These are phyloP conservation scores for Solanum hybrid DNA, from an alignment of 305 asterid genomes.

Conservation along the genomic window DNA sequence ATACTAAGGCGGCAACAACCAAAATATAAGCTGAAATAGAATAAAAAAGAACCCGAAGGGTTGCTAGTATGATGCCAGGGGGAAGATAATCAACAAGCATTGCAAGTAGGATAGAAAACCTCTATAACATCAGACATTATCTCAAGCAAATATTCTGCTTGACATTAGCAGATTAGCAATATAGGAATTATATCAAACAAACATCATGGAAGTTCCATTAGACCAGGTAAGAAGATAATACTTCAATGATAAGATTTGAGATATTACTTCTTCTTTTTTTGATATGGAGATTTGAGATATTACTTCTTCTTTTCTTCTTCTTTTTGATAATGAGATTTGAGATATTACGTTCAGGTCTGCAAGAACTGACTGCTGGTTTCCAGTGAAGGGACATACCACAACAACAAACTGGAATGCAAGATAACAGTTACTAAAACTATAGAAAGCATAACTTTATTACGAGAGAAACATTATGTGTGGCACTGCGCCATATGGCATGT, in stretches of 20 bases:
- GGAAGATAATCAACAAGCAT: not conserved
- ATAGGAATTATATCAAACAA: not conserved
- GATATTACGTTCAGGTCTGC: not conserved
- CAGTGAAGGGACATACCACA: not conserved
- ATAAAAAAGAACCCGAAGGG: not conserved
- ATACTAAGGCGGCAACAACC: conserved; percentile 38
- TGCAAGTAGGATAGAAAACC: not conserved
- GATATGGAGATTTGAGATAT: not conserved
- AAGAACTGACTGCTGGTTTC: not conserved
- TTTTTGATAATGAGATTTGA: not conserved
- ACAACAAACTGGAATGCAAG: not conserved
- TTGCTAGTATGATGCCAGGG: not conserved
- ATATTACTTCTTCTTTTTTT: not conserved
- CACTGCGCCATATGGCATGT: not conserved
- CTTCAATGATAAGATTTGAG: not conserved
- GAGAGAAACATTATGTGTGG: not conserved
- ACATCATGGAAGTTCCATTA: not conserved
- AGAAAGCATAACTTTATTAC: not conserved
- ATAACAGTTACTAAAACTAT: not conserved
- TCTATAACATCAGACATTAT: not conserved
- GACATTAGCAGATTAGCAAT: not conserved
- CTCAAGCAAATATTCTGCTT: not conserved
- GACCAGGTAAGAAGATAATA: not conserved
- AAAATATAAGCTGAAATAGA: conserved; percentile 11
- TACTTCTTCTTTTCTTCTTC: not conserved